Evolutionary conservation across 2,329 filamentous ascomycete genomes (phyloP).

Genomic region (Trichoderma brevicompactum): DNA sequence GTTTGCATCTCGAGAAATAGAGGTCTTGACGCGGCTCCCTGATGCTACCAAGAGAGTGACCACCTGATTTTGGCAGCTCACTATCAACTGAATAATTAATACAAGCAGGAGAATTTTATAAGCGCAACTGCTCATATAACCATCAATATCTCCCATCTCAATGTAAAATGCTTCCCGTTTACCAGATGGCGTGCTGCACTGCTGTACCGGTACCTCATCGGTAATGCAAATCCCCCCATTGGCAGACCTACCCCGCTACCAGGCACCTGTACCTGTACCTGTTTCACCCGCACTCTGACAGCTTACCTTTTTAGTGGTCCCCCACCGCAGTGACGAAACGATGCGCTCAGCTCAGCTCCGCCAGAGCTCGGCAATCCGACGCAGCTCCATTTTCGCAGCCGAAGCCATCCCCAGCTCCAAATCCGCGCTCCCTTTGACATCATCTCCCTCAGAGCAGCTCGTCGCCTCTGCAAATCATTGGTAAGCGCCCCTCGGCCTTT

Average conservation of each 20-base stretch:
- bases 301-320: neutral
- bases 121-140: no score
- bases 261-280: neutral
- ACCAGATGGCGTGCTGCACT: neutral
- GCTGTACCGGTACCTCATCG: neutral
- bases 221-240: no score
- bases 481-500: slow-evolving; percentile 17
- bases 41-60: no score
- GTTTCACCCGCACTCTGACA: neutral
- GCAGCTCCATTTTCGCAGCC: slow-evolving; percentile 24
- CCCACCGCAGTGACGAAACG: slow-evolving; percentile 37
- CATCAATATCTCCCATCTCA: no score
- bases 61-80: no score
- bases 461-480: slow-evolving; percentile 32
- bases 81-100: no score
- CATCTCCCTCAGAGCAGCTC: slow-evolving; percentile 32
- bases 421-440: slow-evolving; percentile 36
- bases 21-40: no score
- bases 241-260: no score
- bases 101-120: no score
- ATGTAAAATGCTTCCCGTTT: no score
- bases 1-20: no score
- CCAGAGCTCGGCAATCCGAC: slow-evolving; percentile 37
- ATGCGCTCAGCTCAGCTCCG: slow-evolving; percentile 35
- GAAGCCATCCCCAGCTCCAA: neutral